Base-by-base conservation (phyloP, 208 protist genomes). In the Borovskyia barvae region DNA sequence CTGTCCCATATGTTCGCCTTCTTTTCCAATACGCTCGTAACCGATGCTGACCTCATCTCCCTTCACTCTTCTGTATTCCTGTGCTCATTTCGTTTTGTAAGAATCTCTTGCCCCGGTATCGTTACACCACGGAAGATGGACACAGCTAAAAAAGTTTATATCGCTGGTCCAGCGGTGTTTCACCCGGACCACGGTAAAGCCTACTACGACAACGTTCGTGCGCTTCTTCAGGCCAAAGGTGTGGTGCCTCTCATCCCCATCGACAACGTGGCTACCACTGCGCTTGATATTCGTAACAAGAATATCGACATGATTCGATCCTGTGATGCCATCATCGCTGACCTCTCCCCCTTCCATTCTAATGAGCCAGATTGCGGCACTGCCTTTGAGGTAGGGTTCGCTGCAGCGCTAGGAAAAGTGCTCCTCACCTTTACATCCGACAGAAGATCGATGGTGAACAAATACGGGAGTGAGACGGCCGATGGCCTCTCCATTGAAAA, bases 301-400 rank as follows among this genome's bases (percentile, higher is more conserved):
- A 93, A 93, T 53, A 83, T 93, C 29, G 77, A 80, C 9, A 82
- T 90, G 80, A 93, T 93, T 17, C 20, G 75, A 30, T 28, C 49
- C 7, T 90, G 82, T 32, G 82, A 93, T 53, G 79, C 82, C 29
- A 75, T 93, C 47, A 93, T 93, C 56, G 86, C 86, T 9, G 82
- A 93, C 47, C 68, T 93, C 1, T 93, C 86, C 3, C 86, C 86
- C 2, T 93, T 93, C 40, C 82, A 82, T 29, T 89, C 82, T 0
- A 61, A 82, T 17, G 86, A 93, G 50, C 77, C 86, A 2, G 86
- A 93, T 47, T 79, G 72, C 33, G 86, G 86, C 37, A 93, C 86
- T 0, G 77, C 86, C 12, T 93, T 93, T 41, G 82, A 93, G 56
- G 74, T 93, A n/a, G 86, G 86, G 62, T 93, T 90, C 56, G 86